These are phyloP conservation scores for Apiospora hydei DNA, from an alignment of 2,329 filamentous ascomycete genomes.

Conservation along the genomic window DNA sequence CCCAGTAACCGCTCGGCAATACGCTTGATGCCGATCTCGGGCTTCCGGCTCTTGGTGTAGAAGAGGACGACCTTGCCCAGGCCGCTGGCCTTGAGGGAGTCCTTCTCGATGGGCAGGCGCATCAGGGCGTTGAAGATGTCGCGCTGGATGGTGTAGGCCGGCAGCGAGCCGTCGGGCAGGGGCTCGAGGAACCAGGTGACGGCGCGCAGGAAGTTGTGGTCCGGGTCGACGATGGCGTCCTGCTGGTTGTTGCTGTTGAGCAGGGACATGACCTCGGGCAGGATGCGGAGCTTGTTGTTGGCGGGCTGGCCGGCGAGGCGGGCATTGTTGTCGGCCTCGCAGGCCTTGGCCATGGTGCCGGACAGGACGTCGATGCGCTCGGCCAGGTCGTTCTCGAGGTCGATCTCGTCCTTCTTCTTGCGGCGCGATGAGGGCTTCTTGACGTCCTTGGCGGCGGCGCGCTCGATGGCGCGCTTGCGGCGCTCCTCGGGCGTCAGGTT, in stretches of 20 bases:
- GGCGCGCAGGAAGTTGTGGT: slow-evolving; percentile 92
- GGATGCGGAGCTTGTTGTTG: slow-evolving; percentile 89
- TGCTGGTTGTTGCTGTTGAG: slow-evolving; percentile 90
- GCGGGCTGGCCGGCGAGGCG: slow-evolving; percentile 83
- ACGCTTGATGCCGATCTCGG: slow-evolving; percentile 88
- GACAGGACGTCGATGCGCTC: slow-evolving; percentile 89
- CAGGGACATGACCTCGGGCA: slow-evolving; percentile 87
- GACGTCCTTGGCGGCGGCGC: slow-evolving; percentile 85
- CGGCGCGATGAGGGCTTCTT: slow-evolving; percentile 80
- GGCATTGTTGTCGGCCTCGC: slow-evolving; percentile 83
- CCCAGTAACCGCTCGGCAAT: slow-evolving; percentile 91
- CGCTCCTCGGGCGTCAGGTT: slow-evolving; percentile 84
- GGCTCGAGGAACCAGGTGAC: slow-evolving; percentile 98
- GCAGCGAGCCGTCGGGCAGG: slow-evolving; percentile 89
- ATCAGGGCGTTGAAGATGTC: slow-evolving; percentile 86
- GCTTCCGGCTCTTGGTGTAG: slow-evolving; percentile 94
- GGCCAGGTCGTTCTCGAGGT: slow-evolving; percentile 89
- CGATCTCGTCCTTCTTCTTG: slow-evolving; percentile 87
- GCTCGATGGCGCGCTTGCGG: slow-evolving; percentile 82
- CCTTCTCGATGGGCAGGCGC: slow-evolving; percentile 88
- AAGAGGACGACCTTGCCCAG: slow-evolving; percentile 97
- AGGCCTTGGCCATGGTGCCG: slow-evolving; percentile 88
- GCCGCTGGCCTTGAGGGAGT: slow-evolving; percentile 85
- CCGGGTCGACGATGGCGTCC: slow-evolving; percentile 86
- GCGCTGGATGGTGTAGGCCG: slow-evolving; percentile 96